phyloP scores from a whole-genome alignment of 306 rosid species.

The Fragaria iinumae region DNA sequence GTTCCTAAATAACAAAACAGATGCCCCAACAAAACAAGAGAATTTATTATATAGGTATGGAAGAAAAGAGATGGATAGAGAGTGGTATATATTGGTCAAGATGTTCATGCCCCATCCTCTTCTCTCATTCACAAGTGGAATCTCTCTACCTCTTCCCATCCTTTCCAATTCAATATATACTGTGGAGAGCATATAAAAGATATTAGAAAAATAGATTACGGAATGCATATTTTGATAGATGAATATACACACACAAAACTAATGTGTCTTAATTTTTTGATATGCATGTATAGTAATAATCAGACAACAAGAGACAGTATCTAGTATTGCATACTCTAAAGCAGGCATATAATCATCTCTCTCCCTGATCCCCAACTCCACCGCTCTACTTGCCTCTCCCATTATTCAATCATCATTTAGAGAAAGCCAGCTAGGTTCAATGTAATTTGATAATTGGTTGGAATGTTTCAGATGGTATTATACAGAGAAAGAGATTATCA shows the following conservation, averaged over 20 bases:
- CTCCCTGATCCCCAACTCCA: conserved; percentile 25
- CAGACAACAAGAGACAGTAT: conserved; percentile 46
- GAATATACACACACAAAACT: neutral
- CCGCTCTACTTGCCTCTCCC: too few relatives aligned
- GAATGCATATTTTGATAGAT: neutral
- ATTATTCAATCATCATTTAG: too few relatives aligned
- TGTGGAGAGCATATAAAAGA: neutral
- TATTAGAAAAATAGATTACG: conserved; percentile 3
- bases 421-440: neutral
- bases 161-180: conserved; percentile 31
- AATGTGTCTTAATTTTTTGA: conserved; percentile 25
- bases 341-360: conserved; percentile 39
- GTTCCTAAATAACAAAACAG: conserved; percentile 6
- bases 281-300: conserved; percentile 30
- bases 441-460: conserved; percentile 44
- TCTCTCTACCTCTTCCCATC: conserved; percentile 88
- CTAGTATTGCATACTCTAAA: conserved; percentile 47
- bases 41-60: conserved; percentile 43
- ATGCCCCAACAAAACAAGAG: conserved; percentile 18
- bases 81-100: conserved; percentile 54
- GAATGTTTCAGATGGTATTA: conserved; percentile 51
- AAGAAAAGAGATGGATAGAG: conserved; percentile 40
- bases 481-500: neutral
- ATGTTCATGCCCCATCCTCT: conserved; percentile 48
- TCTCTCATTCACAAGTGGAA: conserved; percentile 68